Evolutionary conservation across 345 rosid genomes (phyloP).

Genomic region (Zanthoxylum bungeanum): DNA sequence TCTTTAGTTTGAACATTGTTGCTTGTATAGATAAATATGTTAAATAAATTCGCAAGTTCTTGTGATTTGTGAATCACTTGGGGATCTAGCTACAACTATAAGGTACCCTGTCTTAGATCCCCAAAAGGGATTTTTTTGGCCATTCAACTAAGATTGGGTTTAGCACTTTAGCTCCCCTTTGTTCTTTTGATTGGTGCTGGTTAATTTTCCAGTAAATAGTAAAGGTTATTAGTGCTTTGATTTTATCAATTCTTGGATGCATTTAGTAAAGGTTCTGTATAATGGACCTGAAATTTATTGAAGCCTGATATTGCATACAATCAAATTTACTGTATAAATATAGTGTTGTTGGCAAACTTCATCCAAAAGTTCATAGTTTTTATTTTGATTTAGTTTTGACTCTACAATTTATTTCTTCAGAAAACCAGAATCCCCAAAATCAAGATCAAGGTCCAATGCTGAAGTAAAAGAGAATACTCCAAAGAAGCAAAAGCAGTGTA

Average conservation of each 20-base stretch:
- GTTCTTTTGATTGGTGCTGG: not conserved
- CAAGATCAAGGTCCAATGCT: slow-evolving; percentile 56
- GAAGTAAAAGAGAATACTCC: slow-evolving; percentile 90
- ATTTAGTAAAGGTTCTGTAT: not conserved
- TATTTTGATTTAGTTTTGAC: slow-evolving; percentile 1
- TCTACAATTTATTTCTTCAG: slow-evolving; percentile 31
- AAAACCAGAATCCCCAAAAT: slow-evolving; percentile 80
- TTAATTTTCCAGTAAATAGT: not conserved
- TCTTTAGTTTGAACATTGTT: not conserved
- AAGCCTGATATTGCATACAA: not conserved
- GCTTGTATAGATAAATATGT: not conserved
- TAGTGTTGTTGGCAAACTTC: not conserved
- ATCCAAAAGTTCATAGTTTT: not conserved
- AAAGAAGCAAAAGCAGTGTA: slow-evolving; percentile 93
- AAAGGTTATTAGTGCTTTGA: slow-evolving; percentile 2
- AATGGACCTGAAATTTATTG: not conserved
- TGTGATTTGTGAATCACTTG: not conserved
- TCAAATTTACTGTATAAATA: not conserved
- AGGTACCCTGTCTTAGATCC: not conserved
- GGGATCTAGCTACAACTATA: not conserved
- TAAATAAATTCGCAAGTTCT: no score
- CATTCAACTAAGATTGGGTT: not conserved
- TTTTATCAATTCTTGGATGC: slow-evolving; percentile 5
- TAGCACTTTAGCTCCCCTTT: not conserved
- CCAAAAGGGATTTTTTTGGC: not conserved